phyloP scores from a whole-genome alignment of 2,329 filamentous ascomycete genomes.

The Paracamarosporium sp. region DNA sequence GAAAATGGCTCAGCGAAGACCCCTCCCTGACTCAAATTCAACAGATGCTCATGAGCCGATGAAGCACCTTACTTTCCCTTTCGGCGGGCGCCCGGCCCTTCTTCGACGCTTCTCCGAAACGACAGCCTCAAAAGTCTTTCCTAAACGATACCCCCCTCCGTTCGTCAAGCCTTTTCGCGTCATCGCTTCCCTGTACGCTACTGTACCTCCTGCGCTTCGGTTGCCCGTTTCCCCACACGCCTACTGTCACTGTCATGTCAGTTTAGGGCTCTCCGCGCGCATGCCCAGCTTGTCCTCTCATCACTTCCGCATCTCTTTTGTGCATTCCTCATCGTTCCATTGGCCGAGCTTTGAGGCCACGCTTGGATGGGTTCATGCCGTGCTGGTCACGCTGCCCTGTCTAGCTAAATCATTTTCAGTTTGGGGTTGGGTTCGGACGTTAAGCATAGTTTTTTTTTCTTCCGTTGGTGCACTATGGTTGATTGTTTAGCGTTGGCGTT shows the following conservation, averaged over 20 bases:
- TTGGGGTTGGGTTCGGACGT: neutral
- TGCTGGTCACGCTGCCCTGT: slow-evolving; percentile 1
- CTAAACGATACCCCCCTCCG: slow-evolving; percentile 18
- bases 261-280: neutral
- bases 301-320: neutral
- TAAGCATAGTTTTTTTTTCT: neutral
- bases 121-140: slow-evolving; percentile 5
- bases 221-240: neutral
- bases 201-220: neutral
- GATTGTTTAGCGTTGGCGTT: slow-evolving; percentile 14
- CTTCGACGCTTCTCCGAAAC: neutral
- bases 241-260: neutral
- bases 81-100: neutral
- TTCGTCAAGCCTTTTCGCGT: slow-evolving; percentile 12
- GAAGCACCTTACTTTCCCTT: neutral
- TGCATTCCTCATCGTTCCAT: neutral
- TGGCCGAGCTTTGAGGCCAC: too few relatives aligned
- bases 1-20: slow-evolving; percentile 69
- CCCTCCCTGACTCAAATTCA: slow-evolving; percentile 61
- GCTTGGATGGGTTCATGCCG: neutral
- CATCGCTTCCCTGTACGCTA: slow-evolving; percentile 7
- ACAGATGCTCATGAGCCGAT: slow-evolving; percentile 43
- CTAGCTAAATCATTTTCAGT: neutral
- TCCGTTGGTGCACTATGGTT: slow-evolving; percentile 13
- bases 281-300: neutral